Base-by-base conservation (phyloP, 1,139 yeast species). In the Sugiyamaella novakii region DNA sequence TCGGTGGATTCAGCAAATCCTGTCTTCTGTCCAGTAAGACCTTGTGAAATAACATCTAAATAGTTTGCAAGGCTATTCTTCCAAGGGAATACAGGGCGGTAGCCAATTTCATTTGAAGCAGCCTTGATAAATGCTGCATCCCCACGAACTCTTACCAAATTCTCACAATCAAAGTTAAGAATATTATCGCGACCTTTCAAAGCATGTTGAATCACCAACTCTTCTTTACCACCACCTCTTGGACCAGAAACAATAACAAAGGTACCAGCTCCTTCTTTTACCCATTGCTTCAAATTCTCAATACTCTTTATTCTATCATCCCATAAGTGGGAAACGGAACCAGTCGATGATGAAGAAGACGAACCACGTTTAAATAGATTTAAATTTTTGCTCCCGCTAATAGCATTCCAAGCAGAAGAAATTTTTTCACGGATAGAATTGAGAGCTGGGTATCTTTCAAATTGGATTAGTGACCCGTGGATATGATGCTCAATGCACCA, bases 51-150 rank as follows among this genome's bases (percentile, higher is more conserved):
- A 59, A 94, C 76, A 67, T 92, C 98, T 47, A 88, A 71, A 54
- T 89, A 84, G 54, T 81, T 81, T 0, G 96, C 81, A 19, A 91
- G 71, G 3, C 87, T 79, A 63, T 87, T 88, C 55, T 91, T 72
- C 96, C 98, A 92, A 8, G 96, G 87, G 66, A 92, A 92, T 2
- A 88, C 84, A 0, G 98, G 98, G 72, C 80, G 87, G 66, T 92
- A 92, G 0, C 98, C 98, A 30, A 89, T 64, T 63, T 87, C 91
- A 31, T 70, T 71, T 0, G 98, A 89, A 10, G 89, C 78, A 41
- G 77, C 76, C 51, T 78, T 77, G 46, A 92, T 71, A 56, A 88
- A 81, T 24, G 77, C 76, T 1, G 84, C 74, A 53, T 89, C 97
- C 21, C 83, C 80, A 59, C 96, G 73, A 1, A 94, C 74, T 60